These are phyloP conservation scores for Colletotrichum cereale DNA, from an alignment of 2,329 filamentous ascomycete species.

Conservation along the genomic window DNA sequence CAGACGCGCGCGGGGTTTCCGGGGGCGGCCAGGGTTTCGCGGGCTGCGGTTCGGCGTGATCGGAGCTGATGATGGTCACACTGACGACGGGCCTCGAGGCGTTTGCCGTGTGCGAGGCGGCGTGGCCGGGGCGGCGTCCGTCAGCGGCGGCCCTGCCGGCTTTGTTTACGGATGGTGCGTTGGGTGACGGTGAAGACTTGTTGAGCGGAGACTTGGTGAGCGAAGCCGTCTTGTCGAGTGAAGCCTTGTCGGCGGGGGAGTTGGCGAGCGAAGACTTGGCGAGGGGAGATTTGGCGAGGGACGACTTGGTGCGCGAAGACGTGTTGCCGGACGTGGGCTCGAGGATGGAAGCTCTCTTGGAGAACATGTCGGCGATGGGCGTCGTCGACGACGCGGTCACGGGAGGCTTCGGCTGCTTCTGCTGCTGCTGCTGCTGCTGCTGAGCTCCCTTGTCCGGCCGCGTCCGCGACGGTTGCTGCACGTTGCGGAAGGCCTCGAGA, in stretches of 20 bases:
- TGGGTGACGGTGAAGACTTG: conserved; percentile 7
- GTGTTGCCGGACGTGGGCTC: not conserved
- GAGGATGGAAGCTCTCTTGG: conserved; percentile 3
- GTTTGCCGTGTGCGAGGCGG: not conserved
- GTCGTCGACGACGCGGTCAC: conserved; percentile 22
- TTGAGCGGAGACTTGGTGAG: not conserved
- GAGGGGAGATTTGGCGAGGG: not conserved
- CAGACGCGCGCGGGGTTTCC: not conserved
- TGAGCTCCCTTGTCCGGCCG: not conserved
- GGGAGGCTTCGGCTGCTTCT: conserved; percentile 5
- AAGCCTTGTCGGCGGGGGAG: not conserved
- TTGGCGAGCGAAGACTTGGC: not conserved
- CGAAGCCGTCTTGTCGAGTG: not conserved
- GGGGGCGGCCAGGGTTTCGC: conserved; percentile 31
- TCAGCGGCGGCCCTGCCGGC: not conserved
- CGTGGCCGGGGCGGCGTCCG: conserved; percentile 13
- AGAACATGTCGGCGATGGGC: conserved; percentile 36
- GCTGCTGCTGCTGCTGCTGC: not conserved
- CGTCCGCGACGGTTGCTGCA: not conserved
- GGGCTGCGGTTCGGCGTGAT: conserved; percentile 12
- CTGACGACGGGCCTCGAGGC: not conserved
- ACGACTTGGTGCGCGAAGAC: not conserved
- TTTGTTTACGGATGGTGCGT: not conserved
- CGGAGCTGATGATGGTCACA: conserved; percentile 26
- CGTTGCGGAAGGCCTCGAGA: conserved; percentile 32